phyloP scores from a whole-genome alignment of 2,329 filamentous ascomycete species.

The Ilyonectria sp. region DNA sequence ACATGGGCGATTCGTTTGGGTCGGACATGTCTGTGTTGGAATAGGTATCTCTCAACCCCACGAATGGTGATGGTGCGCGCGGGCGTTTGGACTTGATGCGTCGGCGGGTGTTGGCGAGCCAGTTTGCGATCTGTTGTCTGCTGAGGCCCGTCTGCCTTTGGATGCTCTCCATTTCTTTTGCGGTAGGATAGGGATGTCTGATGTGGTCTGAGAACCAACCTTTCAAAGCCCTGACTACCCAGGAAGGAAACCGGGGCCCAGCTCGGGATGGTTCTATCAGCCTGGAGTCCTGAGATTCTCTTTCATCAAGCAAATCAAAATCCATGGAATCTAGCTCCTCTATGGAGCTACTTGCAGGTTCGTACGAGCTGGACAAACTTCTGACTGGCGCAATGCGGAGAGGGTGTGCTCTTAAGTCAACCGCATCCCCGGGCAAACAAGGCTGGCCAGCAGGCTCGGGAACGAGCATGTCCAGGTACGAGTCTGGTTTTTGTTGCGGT shows the following conservation, averaged over 20 bases:
- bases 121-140: conserved; percentile 85
- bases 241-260: conserved; percentile 41
- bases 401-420: too few species aligned
- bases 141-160: conserved; percentile 80
- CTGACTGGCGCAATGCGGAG: too few species aligned
- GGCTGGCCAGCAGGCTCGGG: too few species aligned
- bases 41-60: not conserved
- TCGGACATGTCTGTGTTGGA: conserved; percentile 64
- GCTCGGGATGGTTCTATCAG: conserved; percentile 28
- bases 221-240: conserved; percentile 36
- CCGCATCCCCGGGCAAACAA: too few species aligned
- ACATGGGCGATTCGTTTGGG: conserved; percentile 50
- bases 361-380: too few species aligned
- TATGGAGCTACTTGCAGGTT: too few species aligned
- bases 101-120: conserved; percentile 87
- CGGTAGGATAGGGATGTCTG: conserved; percentile 86
- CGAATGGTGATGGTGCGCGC: conserved; percentile 65
- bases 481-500: too few species aligned
- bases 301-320: not conserved
- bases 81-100: conserved; percentile 78
- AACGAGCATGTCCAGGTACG: too few species aligned
- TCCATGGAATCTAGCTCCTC: too few species aligned
- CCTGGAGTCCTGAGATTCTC: not conserved
- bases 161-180: conserved; percentile 83
- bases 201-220: conserved; percentile 36